A percentile compares a stretch with the other conserved stretches of the same genome.
These are phyloP conservation scores for Pulicaria dysenterica DNA, from an alignment of 129 eudicot genomes.

Conservation along the genomic window DNA sequence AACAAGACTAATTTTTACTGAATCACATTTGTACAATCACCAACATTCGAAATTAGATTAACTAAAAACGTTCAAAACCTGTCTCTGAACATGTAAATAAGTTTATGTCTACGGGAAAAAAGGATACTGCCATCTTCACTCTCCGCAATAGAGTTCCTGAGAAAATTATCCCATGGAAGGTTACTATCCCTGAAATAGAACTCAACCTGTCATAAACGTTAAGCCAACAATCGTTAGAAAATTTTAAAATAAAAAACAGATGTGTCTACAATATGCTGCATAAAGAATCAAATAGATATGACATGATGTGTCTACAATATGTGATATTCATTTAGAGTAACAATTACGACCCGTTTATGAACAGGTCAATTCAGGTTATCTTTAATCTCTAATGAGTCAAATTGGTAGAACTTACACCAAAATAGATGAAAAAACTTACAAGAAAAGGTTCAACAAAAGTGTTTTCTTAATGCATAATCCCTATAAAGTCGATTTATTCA, in stretches of 20 bases:
- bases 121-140: constrained; percentile 89
- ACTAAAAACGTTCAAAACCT: background rate
- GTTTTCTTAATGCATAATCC: background rate
- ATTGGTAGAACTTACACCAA: background rate
- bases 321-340: background rate
- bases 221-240: background rate
- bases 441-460: background rate
- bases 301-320: constrained; percentile 5
- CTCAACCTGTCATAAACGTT: constrained; percentile 63
- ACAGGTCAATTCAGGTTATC: background rate
- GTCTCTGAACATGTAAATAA: background rate
- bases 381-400: constrained; percentile 8
- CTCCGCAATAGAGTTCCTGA: constrained; percentile 54
- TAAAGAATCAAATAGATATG: constrained; percentile 5
- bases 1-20: background rate
- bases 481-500: background rate
- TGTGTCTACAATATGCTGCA: too few species aligned
- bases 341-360: background rate
- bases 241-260: too few species aligned
- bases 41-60: too few species aligned
- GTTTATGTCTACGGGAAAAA: background rate
- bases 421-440: background rate
- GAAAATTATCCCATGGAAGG: constrained; percentile 82
- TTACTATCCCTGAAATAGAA: constrained; percentile 95
- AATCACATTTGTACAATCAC: background rate